Evolutionary conservation across 1,284 basidiomycete genomes (phyloP).

Genomic region (Sporisorium scitamineum): DNA sequence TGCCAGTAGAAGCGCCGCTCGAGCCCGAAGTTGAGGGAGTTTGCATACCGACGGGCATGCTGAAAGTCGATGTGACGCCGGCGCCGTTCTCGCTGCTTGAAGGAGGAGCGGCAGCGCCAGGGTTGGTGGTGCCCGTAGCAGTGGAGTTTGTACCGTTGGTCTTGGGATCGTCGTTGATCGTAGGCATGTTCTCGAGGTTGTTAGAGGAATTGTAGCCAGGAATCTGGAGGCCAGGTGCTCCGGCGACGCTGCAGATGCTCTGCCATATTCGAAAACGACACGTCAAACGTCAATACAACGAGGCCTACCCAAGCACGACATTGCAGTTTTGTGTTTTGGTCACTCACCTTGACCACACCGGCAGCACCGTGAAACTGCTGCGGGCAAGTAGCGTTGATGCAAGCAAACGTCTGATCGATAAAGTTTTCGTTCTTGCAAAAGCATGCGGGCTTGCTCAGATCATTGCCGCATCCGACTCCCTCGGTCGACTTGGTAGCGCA

Average conservation of each 20-base stretch:
- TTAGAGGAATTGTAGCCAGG: constrained; percentile 27
- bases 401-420: constrained; percentile 36
- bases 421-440: constrained; percentile 43
- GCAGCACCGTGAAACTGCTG: constrained; percentile 50
- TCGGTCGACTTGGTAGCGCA: constrained; percentile 35
- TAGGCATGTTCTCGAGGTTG: constrained; percentile 48
- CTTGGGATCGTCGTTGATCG: constrained; percentile 20
- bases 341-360: constrained; percentile 30
- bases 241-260: constrained; percentile 34
- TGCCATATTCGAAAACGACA: too few relatives aligned
- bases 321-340: too few relatives aligned
- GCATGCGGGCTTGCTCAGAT: constrained; percentile 43
- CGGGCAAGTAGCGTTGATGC: constrained; percentile 48
- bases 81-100: constrained; percentile 2
- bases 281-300: too few relatives aligned
- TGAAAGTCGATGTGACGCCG: constrained; percentile 16
- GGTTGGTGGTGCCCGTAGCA: neutral
- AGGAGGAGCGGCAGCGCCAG: neutral
- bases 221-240: constrained; percentile 23
- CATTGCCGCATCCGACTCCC: constrained; percentile 35
- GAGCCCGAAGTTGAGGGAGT: constrained; percentile 3
- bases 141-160: constrained; percentile 8
- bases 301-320: too few relatives aligned
- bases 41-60: constrained; percentile 15
- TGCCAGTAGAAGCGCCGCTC: neutral